These are phyloP conservation scores for Yamadazyma kitorensis DNA, from an alignment of 805 yeast species.

Conservation along the genomic window DNA sequence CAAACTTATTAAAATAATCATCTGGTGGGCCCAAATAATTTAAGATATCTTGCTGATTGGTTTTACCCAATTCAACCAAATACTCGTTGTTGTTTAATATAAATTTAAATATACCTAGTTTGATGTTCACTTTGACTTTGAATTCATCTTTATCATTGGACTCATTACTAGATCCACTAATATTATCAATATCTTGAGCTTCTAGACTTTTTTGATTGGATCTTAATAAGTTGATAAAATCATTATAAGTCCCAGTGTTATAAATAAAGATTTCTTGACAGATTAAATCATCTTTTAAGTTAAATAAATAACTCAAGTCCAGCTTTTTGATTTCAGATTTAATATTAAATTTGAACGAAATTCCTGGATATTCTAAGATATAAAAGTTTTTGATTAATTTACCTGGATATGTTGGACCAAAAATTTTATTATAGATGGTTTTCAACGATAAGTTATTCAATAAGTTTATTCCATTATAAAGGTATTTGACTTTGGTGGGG, in stretches of 20 bases:
- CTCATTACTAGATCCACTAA: constrained; percentile 3
- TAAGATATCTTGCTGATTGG: constrained; percentile 50
- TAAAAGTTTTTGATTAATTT: constrained; percentile 28
- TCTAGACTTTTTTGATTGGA: too few species aligned
- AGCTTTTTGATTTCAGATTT: constrained; percentile 8
- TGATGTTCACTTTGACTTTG: constrained; percentile 12
- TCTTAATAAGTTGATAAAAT: too few species aligned
- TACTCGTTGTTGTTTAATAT: constrained; percentile 10
- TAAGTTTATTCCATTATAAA: constrained; percentile 30
- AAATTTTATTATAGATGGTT: constrained; percentile 50
- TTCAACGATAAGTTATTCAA: constrained; percentile 26
- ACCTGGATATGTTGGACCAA: constrained; percentile 67
- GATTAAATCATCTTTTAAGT: neutral
- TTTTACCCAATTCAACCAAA: constrained; percentile 33
- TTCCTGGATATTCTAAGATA: constrained; percentile 54
- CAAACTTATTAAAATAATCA: constrained; percentile 46
- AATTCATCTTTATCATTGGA: neutral
- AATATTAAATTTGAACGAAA: constrained; percentile 46
- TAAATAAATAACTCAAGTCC: constrained; percentile 28
- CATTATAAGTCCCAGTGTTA: constrained; percentile 1
- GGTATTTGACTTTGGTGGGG: constrained; percentile 1
- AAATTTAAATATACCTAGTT: constrained; percentile 22
- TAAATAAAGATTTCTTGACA: constrained; percentile 1
- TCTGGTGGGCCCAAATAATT: constrained; percentile 55
- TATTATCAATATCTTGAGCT: neutral